Base-by-base conservation (phyloP, 2,329 filamentous ascomycete genomes). In the Alternaria ethzedia region DNA sequence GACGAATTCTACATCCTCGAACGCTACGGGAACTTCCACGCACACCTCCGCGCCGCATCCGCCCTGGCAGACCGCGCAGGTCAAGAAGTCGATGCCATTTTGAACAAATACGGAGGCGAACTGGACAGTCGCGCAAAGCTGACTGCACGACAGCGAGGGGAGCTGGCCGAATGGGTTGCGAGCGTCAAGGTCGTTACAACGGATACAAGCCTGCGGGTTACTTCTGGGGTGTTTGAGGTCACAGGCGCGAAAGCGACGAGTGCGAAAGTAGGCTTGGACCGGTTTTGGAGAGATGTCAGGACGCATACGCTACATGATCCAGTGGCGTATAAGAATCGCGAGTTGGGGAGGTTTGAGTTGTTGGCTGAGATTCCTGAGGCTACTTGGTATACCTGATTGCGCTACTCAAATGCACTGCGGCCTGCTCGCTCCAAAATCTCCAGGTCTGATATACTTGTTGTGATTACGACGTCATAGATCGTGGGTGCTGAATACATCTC, bases 231-330 rank as follows among this genome's bases (percentile, higher is more conserved):
- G 3, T 91, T 91, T 70, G 89, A 91, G 73, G 86, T 89, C 6
- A 88, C 88, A 0, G 89, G 87, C 0, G 83, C 87, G 0, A 84
- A 86, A 63, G 83, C 88, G 0, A 90, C 88, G 1, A 83, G 84
- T 0, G 80, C 80, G 57, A 89, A 85, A 68, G 84, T 88, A 1
- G 88, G 87, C 0, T 77, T 91, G 61, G 89, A 90, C 79, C 80
- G 88, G 1, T 91, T 88, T 76, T 91, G 88, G 88, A 82, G 89
- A 49, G 88, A 91, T 70, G 80, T 90, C n/a, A 78, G 89, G 6
- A 90, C 88, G 5, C 89, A 91, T 77, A 86, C 85, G 1, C 75
- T 91, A 69, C 89, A 91, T 77, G 89, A 91, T 75, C 89, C 88
- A 0, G 88, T 91, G 26, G 86, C 88, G 23, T 90, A 90, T 70